Conservation (phyloP, 1,284 basidiomycete genomes). For the Hymenochaete sp. region DNA sequence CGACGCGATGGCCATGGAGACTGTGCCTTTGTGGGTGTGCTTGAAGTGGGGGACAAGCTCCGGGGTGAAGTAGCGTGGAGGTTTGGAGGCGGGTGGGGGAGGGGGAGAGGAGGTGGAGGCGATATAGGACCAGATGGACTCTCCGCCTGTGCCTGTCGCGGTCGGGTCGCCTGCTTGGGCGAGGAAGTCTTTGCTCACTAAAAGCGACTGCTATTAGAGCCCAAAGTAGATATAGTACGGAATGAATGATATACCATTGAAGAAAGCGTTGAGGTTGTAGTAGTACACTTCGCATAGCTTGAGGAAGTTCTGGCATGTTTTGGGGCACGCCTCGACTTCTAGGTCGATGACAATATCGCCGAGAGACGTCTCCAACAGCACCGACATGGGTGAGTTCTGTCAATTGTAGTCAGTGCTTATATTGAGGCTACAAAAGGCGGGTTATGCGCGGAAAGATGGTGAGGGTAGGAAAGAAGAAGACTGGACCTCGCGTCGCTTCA, state of each 20-base stretch:
- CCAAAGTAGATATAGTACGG: background rate
- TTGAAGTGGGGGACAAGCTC: conserved; percentile 78
- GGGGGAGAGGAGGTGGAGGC: too few relatives aligned
- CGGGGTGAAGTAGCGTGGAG: conserved; percentile 77
- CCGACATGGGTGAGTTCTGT: too few relatives aligned
- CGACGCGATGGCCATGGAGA: conserved; percentile 92
- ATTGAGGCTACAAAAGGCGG: too few relatives aligned
- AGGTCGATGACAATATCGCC: conserved; percentile 96
- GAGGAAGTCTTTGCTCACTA: conserved; percentile 94
- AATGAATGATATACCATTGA: conserved; percentile 65
- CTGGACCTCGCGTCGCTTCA: too few relatives aligned
- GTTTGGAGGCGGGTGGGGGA: too few relatives aligned
- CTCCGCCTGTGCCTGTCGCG: conserved; percentile 90
- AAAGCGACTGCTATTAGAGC: background rate
- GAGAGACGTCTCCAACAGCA: conserved; percentile 91
- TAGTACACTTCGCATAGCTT: conserved; percentile 96
- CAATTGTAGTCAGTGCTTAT: too few relatives aligned
- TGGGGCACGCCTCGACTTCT: conserved; percentile 85
- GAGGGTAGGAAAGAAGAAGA: too few relatives aligned
- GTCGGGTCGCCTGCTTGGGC: conserved; percentile 93
- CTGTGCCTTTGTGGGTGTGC: conserved; percentile 80
- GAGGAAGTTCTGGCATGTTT: conserved; percentile 89
- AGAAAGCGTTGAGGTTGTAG: conserved; percentile 94
- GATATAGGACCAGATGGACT: conserved; percentile 73
- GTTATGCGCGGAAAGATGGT: too few relatives aligned